These are phyloP conservation scores for Hypoxylon subgilvum DNA, from an alignment of 495 filamentous ascomycete genomes.

Conservation along the genomic window DNA sequence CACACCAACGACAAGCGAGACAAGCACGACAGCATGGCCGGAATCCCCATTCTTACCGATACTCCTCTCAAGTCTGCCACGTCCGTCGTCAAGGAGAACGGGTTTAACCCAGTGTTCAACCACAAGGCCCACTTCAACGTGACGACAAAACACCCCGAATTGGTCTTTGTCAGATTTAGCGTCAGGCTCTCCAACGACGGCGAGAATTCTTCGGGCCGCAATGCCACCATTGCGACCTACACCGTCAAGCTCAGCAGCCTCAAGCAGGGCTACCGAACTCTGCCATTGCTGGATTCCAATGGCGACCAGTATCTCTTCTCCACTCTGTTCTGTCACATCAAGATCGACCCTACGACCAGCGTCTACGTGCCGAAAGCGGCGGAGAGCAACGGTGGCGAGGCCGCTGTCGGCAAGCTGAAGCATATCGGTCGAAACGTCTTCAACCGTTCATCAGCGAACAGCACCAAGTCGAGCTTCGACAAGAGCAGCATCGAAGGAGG, in stretches of 20 bases:
- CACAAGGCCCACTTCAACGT: conserved; percentile 72
- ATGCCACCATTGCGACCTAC: conserved; percentile 76
- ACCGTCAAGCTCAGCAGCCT: conserved; percentile 89
- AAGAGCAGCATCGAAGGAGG: conserved; percentile 41
- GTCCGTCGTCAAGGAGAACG: conserved; percentile 79
- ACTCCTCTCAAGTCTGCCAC: conserved; percentile 72
- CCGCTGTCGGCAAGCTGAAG: conserved; percentile 52
- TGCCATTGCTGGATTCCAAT: conserved; percentile 87
- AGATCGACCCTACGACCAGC: conserved; percentile 62
- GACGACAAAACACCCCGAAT: conserved; percentile 86
- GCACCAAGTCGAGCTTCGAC: conserved; percentile 55
- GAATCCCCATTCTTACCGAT: conserved; percentile 64
- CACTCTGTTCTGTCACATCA: conserved; percentile 88
- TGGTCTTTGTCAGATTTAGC: conserved; percentile 94
- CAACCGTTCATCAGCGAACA: conserved; percentile 46
- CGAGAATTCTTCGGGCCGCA: conserved; percentile 60
- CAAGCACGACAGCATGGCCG: conserved; percentile 54
- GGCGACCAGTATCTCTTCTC: conserved; percentile 93
- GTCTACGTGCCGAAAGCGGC: conserved; percentile 55
- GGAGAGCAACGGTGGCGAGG: conserved; percentile 43
- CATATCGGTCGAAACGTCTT: conserved; percentile 57
- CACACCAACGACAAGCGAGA: conserved; percentile 85
- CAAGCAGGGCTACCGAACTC: conserved; percentile 92
- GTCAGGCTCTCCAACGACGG: conserved; percentile 82
- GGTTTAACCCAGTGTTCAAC: conserved; percentile 87